These are phyloP conservation scores for Jamesozyma lodderae DNA, from an alignment of 805 yeast genomes.

Conservation along the genomic window DNA sequence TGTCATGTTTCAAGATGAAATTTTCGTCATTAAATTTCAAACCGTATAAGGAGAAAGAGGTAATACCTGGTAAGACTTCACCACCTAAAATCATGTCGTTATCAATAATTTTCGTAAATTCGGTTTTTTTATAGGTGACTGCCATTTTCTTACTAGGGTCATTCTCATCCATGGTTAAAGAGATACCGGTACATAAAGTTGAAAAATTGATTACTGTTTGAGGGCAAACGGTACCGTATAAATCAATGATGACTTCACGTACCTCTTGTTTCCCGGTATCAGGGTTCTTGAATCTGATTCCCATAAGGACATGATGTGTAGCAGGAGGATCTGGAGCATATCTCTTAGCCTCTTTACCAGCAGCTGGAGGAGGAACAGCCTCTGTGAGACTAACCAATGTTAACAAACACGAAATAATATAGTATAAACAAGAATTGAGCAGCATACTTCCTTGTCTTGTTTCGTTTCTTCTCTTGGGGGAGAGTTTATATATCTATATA, in stretches of 20 bases:
- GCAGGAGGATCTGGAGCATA: conserved; percentile 32
- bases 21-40: conserved; percentile 68
- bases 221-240: conserved; percentile 61
- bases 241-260: conserved; percentile 42
- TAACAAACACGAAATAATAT: not conserved
- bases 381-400: not conserved
- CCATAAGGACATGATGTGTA: conserved; percentile 20
- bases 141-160: conserved; percentile 10
- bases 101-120: conserved; percentile 66
- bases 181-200: conserved; percentile 38
- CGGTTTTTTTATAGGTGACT: conserved; percentile 44
- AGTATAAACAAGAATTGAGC: not conserved
- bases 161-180: conserved; percentile 23
- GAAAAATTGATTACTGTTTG: conserved; percentile 53
- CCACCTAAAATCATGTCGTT: conserved; percentile 85
- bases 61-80: conserved; percentile 66
- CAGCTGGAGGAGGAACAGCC: not conserved
- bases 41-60: conserved; percentile 76
- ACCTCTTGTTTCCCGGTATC: conserved; percentile 6
- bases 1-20: conserved; percentile 56
- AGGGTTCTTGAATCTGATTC: conserved; percentile 21
- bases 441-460: no score
- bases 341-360: conserved; percentile 5
- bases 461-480: no score
- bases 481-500: no score